phyloP scores from a whole-genome alignment of 2,329 filamentous ascomycete genomes.

The Geoglossum cookeanum region DNA sequence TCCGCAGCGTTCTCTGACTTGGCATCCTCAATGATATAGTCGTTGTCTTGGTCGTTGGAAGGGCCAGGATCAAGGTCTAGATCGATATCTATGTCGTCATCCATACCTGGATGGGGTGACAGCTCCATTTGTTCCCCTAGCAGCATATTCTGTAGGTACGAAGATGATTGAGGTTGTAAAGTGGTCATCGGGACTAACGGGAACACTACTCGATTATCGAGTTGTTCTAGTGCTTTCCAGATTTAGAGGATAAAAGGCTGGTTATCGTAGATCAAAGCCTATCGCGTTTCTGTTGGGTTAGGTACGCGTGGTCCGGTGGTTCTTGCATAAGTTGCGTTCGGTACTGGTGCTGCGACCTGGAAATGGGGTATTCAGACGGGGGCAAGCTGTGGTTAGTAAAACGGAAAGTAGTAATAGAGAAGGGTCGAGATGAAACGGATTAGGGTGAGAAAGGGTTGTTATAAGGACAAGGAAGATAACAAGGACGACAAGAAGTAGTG shows the following conservation, averaged over 20 bases:
- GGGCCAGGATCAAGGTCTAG: slow-evolving; percentile 29
- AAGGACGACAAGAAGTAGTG: neutral
- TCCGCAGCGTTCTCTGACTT: slow-evolving; percentile 21
- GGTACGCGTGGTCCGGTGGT: neutral
- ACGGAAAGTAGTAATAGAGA: neutral
- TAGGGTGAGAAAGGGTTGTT: neutral
- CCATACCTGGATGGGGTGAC: slow-evolving; percentile 24
- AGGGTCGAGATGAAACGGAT: neutral
- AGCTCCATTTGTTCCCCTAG: slow-evolving; percentile 37
- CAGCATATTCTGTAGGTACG: neutral
- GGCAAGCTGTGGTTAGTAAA: neutral
- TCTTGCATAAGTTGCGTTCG: neutral
- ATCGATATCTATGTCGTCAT: slow-evolving; percentile 39
- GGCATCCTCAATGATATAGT: slow-evolving; percentile 36
- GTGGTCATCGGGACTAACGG: neutral
- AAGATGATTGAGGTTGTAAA: neutral
- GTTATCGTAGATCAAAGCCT: neutral
- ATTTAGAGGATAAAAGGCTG: neutral
- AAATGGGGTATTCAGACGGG: neutral
- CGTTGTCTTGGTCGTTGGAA: slow-evolving; percentile 27
- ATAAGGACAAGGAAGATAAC: neutral
- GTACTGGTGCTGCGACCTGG: neutral
- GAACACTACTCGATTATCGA: too few species aligned
- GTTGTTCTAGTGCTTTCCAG: neutral
- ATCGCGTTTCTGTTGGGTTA: neutral